Base-by-base conservation (phyloP, 805 yeast genomes). In the Lachancea quebecensis region DNA sequence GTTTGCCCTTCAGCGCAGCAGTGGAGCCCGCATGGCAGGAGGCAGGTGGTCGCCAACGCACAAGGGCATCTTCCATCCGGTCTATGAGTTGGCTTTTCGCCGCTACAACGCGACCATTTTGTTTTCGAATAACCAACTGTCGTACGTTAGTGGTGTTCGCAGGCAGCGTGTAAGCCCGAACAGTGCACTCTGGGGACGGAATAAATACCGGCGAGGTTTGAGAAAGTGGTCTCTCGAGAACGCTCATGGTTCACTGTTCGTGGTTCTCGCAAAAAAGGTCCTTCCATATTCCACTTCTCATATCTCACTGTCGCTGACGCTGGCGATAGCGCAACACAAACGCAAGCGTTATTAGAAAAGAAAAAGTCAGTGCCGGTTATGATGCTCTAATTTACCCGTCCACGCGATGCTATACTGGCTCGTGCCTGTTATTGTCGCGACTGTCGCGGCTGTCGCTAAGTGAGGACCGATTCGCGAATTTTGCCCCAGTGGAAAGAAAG, bases 31-130 rank as follows among this genome's bases (percentile, higher is more conserved):
- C 47, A 41, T 55, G 53, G 16, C 56, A 56, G 3, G 58, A 55
- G 1, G 47, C 45, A 1, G 62, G 50, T 5, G 64, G 62, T 18
- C 52, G 56, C 62, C 65, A 60, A 37, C 53, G 58, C 12, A 61
- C 46, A 28, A 62, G 36, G 11, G 49, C 46, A 12, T 58, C 63
- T 39, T 60, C 67, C 60, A 58, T 56, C 14, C 54, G 52, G 18
- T 50, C 49, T 12, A 51, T 42, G 27, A 59, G 53, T 16, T 45
- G 50, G 42, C 54, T 52, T 10, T 46, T 47, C 2, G 46, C 39
- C 3, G 56, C 51, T 8, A 42, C 38, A 2, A 39, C 40, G 28
- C 63, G 49, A 36, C 46, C 47, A 15, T 51, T 54, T 34, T 62
- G 64, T 37, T 51, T 53, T 5, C 54, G 50, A 15, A 53, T 60